Evolutionary conservation across 2,329 filamentous ascomycete genomes (phyloP), one percentile per base, ranked within the genome.

Genomic region (Pezizomycotina sp.): DNA sequence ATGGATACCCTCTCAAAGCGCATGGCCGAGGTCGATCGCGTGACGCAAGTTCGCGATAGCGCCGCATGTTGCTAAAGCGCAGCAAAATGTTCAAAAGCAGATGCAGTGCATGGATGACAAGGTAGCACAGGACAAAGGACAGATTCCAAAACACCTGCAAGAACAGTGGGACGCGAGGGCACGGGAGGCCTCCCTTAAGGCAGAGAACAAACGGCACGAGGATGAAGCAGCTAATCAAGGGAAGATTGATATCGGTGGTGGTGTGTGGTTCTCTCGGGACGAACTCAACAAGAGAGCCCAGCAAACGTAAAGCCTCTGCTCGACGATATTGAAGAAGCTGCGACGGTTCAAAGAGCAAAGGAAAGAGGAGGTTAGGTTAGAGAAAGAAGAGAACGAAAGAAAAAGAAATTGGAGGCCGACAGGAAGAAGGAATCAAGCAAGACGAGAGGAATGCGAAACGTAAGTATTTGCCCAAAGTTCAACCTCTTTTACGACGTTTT

Each of bases 21-120:
- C 15, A 44, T 44, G 4, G 26, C 39, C 7, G 29, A 36, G 6
- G 41, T 44, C 5, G 41, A 44, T 25, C 39, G 40, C 20, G 41
- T 40, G 7, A 32, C 33, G 8, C 41, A 44, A 21, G 36, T 37
- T 6, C 41, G 41, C 4, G 41, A 44, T 15, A 39, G 40, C 33
- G 36, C 40, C 18, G 26, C 32, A 5, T 25, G 19, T 44, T 9
- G 23, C 41, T 7, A 34, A 34, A 5, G 41, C 41, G 4, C 36
- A 44, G 16, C 36, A 33, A 22, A 39, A 40, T 9, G 41, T 44
- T 3, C 36, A 39, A 18, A 31, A 36, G 9, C 41, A 25, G 4
- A 44, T 44, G 41, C 32, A 44, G 22, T 33, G 37, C 19, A 21
- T 44, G n/a, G 41, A 44, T 27, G 40, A 36, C 19, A 44, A 37